A percentile compares a stretch with the other conserved stretches of the same genome.
Conservation (phyloP, 2,329 filamentous ascomycete species). For the Pseudogymnoascus sp. region DNA sequence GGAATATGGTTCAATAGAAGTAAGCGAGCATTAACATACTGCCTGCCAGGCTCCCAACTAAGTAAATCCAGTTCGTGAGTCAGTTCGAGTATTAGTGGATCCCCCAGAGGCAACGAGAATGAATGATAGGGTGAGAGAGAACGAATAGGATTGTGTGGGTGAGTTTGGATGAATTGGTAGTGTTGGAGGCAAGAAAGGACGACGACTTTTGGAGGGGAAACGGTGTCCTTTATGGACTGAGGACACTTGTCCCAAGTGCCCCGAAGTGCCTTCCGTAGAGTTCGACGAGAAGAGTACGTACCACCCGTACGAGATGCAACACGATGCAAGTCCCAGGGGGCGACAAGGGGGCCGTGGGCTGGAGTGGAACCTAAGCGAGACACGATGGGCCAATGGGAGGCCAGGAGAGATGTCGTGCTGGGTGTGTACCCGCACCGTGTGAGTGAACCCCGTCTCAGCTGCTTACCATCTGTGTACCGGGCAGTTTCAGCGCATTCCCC, state of each 20-base stretch:
- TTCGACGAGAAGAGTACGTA: not conserved
- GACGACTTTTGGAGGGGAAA: not conserved
- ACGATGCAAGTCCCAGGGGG: not conserved
- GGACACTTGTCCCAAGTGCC: not conserved
- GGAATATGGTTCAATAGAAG: not conserved
- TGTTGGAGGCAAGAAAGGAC: not conserved
- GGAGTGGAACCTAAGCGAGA: not conserved
- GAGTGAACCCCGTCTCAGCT: not conserved
- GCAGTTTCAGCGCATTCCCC: not conserved
- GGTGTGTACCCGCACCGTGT: not conserved
- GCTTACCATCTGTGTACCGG: too few relatives aligned
- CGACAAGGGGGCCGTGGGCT: not conserved
- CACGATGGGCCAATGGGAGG: not conserved
- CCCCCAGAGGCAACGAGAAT: not conserved
- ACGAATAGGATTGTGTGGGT: not conserved
- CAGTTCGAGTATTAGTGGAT: not conserved
- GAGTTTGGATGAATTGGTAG: not conserved
- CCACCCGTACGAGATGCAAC: not conserved
- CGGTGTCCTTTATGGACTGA: not conserved
- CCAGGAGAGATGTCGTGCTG: not conserved
- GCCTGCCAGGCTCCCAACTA: not conserved
- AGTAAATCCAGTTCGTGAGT: not conserved
- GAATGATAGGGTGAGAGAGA: not conserved
- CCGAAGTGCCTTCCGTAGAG: not conserved
- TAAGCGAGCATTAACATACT: not conserved